Evolutionary conservation across 2,329 filamentous ascomycete genomes (phyloP), one percentile per base, ranked within the genome.

Genomic region (Nannizziopsis barbatae): DNA sequence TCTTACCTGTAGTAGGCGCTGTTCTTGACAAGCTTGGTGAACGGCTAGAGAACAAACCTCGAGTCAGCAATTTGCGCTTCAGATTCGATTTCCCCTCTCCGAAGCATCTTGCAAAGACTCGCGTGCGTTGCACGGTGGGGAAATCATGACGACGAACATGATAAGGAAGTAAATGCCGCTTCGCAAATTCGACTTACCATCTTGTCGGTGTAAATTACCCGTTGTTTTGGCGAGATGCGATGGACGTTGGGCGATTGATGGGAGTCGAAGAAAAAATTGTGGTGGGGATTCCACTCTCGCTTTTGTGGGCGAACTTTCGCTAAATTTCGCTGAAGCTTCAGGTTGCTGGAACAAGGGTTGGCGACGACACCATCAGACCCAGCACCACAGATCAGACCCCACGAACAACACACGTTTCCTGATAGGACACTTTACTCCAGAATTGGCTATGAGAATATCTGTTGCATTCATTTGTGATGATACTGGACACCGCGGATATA

Each of bases 1-100:
- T 74, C 83, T 83, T 67, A 94, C 87, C 87, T 95, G 81, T 86
- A 95, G 87, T 96, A 98, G 71, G 92, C 85, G 75, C 84, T 88
- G 80, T 84, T 95, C 85, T 96, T 96, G 71, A 92, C 80, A 71
- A 83, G 74, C 82, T 96, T 96, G 80, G 86, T 81, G 84, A 88
- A 90, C 74, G 79, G 69, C 88, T 95, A 61, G 60, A 60, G 35
- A 57, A 59, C 55, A 60, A 68, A 65, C 75, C 77, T 72, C 82
- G 86, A 95, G 87, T 95, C 89, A 95, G 90, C 90, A 95, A 95
- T 95, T 95, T 81, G 81, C 89, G 88, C 89, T 95, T 95, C 89
- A 95, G 89, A 74, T 61, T 59, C n/a, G 11, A 38, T 64, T 70
- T 71, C 73, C 72, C 53, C 35, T 33, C 59, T 85, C 86, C 89